phyloP scores from a whole-genome alignment of 108 stramenopile species.

The Schizochytrium sp. region DNA sequence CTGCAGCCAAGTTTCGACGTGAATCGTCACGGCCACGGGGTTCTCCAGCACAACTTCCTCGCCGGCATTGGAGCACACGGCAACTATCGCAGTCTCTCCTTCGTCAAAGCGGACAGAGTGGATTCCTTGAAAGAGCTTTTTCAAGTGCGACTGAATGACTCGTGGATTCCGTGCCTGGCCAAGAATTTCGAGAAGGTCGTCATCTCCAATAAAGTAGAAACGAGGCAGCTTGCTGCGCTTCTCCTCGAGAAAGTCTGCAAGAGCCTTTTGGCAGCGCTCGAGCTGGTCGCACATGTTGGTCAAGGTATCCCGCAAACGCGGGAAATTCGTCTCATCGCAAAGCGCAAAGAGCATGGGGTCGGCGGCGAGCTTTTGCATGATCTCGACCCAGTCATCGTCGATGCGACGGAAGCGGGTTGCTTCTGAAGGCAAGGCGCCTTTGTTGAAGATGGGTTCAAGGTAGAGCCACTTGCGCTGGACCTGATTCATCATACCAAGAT shows the following conservation, averaged over 20 bases:
- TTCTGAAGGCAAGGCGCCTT: conserved; percentile 53
- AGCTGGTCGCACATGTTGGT: conserved; percentile 47
- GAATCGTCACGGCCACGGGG: conserved; percentile 36
- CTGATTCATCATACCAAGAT: conserved; percentile 17
- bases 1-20: conserved; percentile 58
- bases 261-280: conserved; percentile 59
- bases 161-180: conserved; percentile 52
- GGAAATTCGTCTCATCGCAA: conserved; percentile 46
- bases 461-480: conserved; percentile 62
- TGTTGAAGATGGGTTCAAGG: conserved; percentile 58
- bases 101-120: conserved; percentile 46
- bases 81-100: conserved; percentile 25
- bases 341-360: conserved; percentile 51
- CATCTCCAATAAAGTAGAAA: conserved; percentile 64
- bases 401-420: conserved; percentile 46
- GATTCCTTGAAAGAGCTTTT: conserved; percentile 62
- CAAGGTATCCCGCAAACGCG: conserved; percentile 29
- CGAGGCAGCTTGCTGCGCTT: conserved; percentile 52
- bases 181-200: conserved; percentile 59
- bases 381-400: conserved; percentile 54
- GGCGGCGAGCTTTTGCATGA: conserved; percentile 46
- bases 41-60: conserved; percentile 43
- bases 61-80: conserved; percentile 33
- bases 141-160: conserved; percentile 56
- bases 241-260: conserved; percentile 55